Evolutionary conservation across 495 filamentous ascomycete species (phyloP).

Genomic region (Parathielavia hyrcaniae): DNA sequence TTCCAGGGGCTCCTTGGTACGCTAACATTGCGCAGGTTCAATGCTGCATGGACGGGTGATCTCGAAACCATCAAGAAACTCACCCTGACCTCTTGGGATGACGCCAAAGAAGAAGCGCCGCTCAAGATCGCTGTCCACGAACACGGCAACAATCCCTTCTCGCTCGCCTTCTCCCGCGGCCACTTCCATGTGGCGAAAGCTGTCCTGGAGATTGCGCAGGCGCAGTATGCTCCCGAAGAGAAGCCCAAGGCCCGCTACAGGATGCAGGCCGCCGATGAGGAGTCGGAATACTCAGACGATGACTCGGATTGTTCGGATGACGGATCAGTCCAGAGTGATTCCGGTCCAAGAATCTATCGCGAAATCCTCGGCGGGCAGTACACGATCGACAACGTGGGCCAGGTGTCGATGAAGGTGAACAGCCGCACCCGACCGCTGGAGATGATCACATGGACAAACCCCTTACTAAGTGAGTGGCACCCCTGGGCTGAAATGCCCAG

Average conservation of each 20-base stretch:
- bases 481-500: too few relatives aligned
- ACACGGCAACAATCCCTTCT: conserved; percentile 47
- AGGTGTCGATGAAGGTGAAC: conserved; percentile 56
- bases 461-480: background rate
- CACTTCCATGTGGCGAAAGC: conserved; percentile 55
- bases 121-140: conserved; percentile 54
- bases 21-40: conserved; percentile 46
- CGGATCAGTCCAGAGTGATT: conserved; percentile 22
- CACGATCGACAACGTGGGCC: conserved; percentile 65
- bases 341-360: conserved; percentile 43
- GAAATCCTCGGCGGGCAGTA: conserved; percentile 54
- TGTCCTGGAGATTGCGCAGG: conserved; percentile 59
- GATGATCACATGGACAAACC: conserved; percentile 35
- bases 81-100: conserved; percentile 41
- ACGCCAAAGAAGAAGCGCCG: conserved; percentile 46
- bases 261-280: conserved; percentile 35
- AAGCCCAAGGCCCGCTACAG: conserved; percentile 43
- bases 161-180: conserved; percentile 56
- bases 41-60: conserved; percentile 66
- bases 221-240: conserved; percentile 54
- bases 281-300: conserved; percentile 26
- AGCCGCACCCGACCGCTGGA: conserved; percentile 47
- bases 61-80: conserved; percentile 49
- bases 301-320: conserved; percentile 16
- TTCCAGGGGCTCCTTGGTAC: background rate